phyloP scores from a whole-genome alignment of 2,329 filamentous ascomycete genomes.

The Alternaria gansuensis region DNA sequence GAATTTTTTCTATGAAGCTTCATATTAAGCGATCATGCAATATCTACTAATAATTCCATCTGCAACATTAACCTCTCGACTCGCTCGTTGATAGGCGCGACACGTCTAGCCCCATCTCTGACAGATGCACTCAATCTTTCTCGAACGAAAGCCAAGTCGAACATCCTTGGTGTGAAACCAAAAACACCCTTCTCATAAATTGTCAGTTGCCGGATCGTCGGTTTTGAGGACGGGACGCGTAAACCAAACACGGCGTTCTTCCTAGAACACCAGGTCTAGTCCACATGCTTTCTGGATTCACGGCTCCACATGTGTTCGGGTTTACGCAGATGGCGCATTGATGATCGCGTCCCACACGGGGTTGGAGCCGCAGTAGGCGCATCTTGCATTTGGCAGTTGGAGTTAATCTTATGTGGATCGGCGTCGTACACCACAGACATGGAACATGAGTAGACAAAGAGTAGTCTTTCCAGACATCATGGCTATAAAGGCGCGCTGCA shows the following conservation, averaged over 20 bases:
- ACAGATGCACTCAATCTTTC: not conserved
- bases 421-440: slow-evolving; percentile 1
- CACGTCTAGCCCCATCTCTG: not conserved
- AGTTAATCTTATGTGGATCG: slow-evolving; percentile 7
- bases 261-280: not conserved
- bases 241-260: not conserved
- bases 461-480: not conserved
- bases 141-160: not conserved
- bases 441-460: not conserved
- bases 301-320: not conserved
- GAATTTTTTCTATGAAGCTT: not conserved
- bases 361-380: not conserved
- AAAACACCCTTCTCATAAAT: slow-evolving; percentile 5
- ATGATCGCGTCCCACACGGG: not conserved
- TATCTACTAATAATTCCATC: not conserved
- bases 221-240: slow-evolving; percentile 3
- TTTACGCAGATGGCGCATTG: not conserved
- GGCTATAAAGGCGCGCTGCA: slow-evolving; percentile 23
- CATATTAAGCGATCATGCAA: not conserved
- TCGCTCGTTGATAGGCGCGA: not conserved
- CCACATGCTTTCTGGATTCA: not conserved
- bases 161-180: slow-evolving; percentile 9
- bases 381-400: slow-evolving; percentile 20
- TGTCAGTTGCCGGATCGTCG: slow-evolving; percentile 2
- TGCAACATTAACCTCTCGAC: not conserved